These are phyloP conservation scores for Remersonia thermophila DNA, from an alignment of 2,329 filamentous ascomycete genomes.

Conservation along the genomic window DNA sequence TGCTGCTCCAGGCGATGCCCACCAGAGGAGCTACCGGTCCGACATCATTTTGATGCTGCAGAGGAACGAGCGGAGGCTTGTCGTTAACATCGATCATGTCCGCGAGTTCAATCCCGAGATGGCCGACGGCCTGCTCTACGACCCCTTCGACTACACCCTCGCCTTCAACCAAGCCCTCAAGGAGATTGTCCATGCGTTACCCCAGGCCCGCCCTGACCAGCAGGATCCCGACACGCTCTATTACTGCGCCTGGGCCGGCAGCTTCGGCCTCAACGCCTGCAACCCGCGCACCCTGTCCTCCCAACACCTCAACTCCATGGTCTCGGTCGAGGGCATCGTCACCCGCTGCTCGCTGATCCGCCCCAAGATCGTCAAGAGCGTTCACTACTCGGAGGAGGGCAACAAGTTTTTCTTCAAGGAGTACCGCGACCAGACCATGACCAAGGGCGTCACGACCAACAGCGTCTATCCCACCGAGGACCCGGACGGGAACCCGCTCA, in stretches of 20 bases:
- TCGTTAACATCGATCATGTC: constrained; percentile 80
- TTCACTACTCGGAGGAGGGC: constrained; percentile 86
- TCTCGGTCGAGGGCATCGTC: constrained; percentile 93
- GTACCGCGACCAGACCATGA: constrained; percentile 97
- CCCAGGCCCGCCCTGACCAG: constrained; percentile 63
- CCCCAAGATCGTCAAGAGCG: constrained; percentile 95
- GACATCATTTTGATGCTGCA: constrained; percentile 73
- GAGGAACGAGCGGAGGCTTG: constrained; percentile 50
- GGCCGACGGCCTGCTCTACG: constrained; percentile 63
- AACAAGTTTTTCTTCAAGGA: constrained; percentile 79
- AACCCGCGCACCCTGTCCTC: constrained; percentile 89
- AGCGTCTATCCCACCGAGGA: constrained; percentile 93
- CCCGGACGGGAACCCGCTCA: constrained; percentile 79
- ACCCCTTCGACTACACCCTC: constrained; percentile 77
- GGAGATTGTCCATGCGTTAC: constrained; percentile 70
- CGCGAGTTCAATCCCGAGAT: constrained; percentile 76
- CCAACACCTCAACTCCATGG: constrained; percentile 86
- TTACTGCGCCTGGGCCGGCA: constrained; percentile 95
- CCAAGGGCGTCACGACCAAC: constrained; percentile 73
- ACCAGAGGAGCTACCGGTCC: constrained; percentile 65
- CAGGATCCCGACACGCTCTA: constrained; percentile 69
- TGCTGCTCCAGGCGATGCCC: constrained; percentile 33
- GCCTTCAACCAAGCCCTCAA: constrained; percentile 88
- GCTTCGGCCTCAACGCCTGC: constrained; percentile 88
- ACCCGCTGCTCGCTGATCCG: constrained; percentile 91